Conservation (phyloP, 176 grass and related monocot species). For the Saccharum spontaneum region DNA sequence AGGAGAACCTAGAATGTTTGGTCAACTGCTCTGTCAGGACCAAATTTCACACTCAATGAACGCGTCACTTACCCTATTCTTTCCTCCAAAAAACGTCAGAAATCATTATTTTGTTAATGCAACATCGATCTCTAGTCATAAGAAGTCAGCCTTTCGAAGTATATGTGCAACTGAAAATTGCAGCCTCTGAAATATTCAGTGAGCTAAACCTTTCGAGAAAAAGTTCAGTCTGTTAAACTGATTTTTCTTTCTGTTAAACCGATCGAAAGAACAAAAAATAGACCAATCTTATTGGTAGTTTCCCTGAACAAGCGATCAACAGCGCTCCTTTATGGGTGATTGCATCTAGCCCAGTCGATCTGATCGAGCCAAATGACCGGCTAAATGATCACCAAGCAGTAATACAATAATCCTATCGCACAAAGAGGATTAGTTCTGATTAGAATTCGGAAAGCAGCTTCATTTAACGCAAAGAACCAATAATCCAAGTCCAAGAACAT, state of each 20-base stretch:
- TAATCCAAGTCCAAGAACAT: background rate
- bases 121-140: background rate
- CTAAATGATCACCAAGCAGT: background rate
- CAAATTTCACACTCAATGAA: background rate
- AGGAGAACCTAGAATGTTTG: constrained; percentile 23
- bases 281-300: background rate
- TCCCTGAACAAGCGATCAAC: background rate
- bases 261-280: background rate
- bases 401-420: background rate
- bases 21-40: background rate
- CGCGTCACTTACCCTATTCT: background rate
- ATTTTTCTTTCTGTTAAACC: too few species aligned
- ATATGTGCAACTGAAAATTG: background rate
- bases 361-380: background rate
- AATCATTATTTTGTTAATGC: background rate
- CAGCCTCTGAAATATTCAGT: background rate
- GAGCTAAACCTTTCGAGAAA: background rate
- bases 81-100: background rate
- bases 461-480: background rate
- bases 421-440: background rate
- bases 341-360: background rate
- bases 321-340: background rate
- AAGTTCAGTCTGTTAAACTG: background rate
- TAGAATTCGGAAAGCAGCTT: background rate
- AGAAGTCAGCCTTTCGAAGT: background rate